Percentiles rank a stretch among this genome's conserved stretches.
Conservation (phyloP, 73 alveolate species). For the Halteria grandinella region DNA sequence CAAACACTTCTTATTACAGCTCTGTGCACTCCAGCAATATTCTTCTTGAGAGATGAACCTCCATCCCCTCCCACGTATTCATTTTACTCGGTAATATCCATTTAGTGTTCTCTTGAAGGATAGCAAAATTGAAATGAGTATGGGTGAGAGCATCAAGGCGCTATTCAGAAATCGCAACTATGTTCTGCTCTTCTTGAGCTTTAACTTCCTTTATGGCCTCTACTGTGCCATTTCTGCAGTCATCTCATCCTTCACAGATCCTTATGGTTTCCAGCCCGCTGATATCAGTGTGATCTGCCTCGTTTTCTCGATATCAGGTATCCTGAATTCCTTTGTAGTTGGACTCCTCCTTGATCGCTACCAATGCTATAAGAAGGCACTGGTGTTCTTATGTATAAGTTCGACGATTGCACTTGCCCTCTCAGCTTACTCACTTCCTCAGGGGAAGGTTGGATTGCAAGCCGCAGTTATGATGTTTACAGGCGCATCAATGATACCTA, state of each 20-base stretch:
- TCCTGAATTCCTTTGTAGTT: conserved; percentile 5
- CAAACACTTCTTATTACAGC: conserved; percentile 67
- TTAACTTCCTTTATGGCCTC: conserved; percentile 28
- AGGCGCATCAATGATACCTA: conserved; percentile 28
- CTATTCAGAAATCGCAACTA: conserved; percentile 18
- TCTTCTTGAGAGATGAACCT: conserved; percentile 81
- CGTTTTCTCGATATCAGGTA: conserved; percentile 13
- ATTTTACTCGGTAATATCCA: neutral
- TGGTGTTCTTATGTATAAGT: neutral
- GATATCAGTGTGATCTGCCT: conserved; percentile 6
- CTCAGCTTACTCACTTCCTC: conserved; percentile 1
- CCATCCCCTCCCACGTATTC: conserved; percentile 76
- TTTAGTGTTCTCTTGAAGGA: conserved; percentile 16
- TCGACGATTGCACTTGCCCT: neutral
- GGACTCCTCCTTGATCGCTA: conserved; percentile 28
- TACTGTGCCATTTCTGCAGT: conserved; percentile 23
- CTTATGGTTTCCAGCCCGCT: neutral
- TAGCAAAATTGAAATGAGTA: neutral
- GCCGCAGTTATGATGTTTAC: conserved; percentile 19
- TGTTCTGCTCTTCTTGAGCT: conserved; percentile 14
- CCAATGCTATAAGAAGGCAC: conserved; percentile 25
- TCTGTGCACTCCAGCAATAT: conserved; percentile 54
- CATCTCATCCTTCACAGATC: conserved; percentile 21
- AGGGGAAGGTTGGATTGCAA: neutral
- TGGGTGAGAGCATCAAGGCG: neutral